Evolutionary conservation across 1,284 basidiomycete species (phyloP), one percentile per base, ranked within the genome.

Genomic region (Apiotrichum domesticum): DNA sequence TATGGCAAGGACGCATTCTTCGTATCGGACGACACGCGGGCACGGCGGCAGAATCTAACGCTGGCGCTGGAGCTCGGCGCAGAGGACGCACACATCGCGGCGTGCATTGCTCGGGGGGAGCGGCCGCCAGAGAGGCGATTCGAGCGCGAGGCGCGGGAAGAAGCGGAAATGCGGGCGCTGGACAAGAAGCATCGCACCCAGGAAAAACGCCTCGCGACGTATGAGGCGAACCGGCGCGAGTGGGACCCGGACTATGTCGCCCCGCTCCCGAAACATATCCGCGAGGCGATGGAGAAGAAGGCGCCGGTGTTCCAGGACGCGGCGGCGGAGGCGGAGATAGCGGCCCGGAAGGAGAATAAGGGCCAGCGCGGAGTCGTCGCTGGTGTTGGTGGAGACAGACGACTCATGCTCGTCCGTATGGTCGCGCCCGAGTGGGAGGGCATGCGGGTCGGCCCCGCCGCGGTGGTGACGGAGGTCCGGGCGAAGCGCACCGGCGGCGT

Each of bases 371-470:
- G 46, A 8, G 46, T 35, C 29, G 47, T 41, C 15, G 55, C 44
- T 8, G 44, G 39, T 15, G 48, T 43, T n/a, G 48, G 47, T 37
- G 62, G 65, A 8, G 37, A 65, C 14, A 46, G 43, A 35, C 43
- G 39, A 15, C 45, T 66, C 45, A 70, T 72, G 70, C 50, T 72
- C 52, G 69, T 72, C 9, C 58, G 70, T 29, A 62, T 69, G 62
- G 64, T 69, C n/a, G 53, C 58, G 39, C 57, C 60, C 9, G 45
- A 62, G 29, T 72, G 70, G 70, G 61, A 63, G 39, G 53, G 41
- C 15, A 35, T 69, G 46, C 14, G 32, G 32, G 47, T 21, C 13
- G 35, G 35, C 13, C 21, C 35, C 21, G 35, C 29, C 29, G 32
- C 44, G 2, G 35, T 35, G 21, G 39, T 48, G 35, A n/a, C 46